These are phyloP conservation scores for Filobasidium floriforme DNA, from an alignment of 768 basidiomycete genomes.

Conservation along the genomic window DNA sequence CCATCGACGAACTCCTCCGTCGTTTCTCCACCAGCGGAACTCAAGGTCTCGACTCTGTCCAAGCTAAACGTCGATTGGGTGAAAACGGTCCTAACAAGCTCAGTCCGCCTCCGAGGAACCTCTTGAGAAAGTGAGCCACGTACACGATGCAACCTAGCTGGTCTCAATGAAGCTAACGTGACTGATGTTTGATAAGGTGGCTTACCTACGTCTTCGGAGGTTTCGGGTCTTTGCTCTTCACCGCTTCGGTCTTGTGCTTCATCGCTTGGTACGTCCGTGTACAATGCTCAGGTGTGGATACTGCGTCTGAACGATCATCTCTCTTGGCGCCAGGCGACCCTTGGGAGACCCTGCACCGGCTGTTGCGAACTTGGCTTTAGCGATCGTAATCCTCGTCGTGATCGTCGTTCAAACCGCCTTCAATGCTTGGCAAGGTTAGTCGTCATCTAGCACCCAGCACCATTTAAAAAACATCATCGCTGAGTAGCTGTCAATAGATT, in stretches of 20 bases:
- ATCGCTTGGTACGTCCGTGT: constrained; percentile 47
- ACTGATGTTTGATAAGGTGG: constrained; percentile 29
- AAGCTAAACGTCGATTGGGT: constrained; percentile 51
- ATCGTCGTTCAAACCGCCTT: constrained; percentile 35
- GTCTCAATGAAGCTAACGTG: not conserved
- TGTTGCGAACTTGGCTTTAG: constrained; percentile 57
- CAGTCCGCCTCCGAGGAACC: constrained; percentile 50
- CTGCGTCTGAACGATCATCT: constrained; percentile 16
- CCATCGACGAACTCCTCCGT: constrained; percentile 47
- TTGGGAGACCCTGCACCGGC: constrained; percentile 55
- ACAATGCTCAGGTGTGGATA: not conserved
- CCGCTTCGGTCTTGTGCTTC: constrained; percentile 55
- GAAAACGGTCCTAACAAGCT: constrained; percentile 53
- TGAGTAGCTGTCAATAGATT: constrained; percentile 52
- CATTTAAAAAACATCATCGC: too few species aligned
- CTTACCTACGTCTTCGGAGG: constrained; percentile 56
- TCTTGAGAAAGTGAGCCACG: constrained; percentile 48
- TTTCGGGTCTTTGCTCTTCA: constrained; percentile 56
- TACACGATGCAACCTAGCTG: not conserved
- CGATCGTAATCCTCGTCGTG: constrained; percentile 53
- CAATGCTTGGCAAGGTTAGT: constrained; percentile 20
- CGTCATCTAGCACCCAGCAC: not conserved
- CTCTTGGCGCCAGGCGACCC: constrained; percentile 50
- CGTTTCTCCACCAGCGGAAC: constrained; percentile 50
- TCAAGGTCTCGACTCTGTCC: constrained; percentile 51